Base-by-base conservation (phyloP, 2,329 filamentous ascomycete species). In the Sporothrix dimorphospora region DNA sequence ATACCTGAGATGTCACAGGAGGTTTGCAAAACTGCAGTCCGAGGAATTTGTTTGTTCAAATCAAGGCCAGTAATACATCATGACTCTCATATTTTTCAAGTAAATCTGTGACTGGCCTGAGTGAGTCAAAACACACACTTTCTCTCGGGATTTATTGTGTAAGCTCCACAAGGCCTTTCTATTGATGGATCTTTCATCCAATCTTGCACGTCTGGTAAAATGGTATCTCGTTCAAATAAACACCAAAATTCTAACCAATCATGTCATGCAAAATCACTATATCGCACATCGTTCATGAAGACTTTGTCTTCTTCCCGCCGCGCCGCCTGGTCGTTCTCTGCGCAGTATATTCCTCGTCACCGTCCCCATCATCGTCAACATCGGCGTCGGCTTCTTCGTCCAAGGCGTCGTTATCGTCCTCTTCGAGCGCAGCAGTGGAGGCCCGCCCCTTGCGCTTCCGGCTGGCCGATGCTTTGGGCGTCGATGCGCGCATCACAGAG, bases 381-480 rank as follows among this genome's bases (percentile, higher is more conserved):
- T 16, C 40, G 16, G 53, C 57, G 30, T 55, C 70, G 34, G 14
- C 55, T 4, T 74, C 76, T 16, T 79, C 76, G 21, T 74, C 75
- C 61, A 77, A 75, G 19, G 65, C 71, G 19, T 21, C 72, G 1
- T 57, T 59, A 2, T 61, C 42, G 42, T 67, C 59, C 11, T 69
- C 70, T 12, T 71, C 69, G 9, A 24, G 12, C 11, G 38, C 63
- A 3, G 72, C 19, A 6, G 65, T 45, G 0, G 69, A 16, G 1
- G 72, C 34, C 9, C 72, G 70, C 0, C 72, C 77, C 74, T 82
- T 82, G 69, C 80, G 77, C 75, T 81, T 82, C 72, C 77, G 78
- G 45, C 76, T 45, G 72, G 30, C 24, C 66, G 71, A 59, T 1
- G 51, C 53, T 11, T 27, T 53, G 51, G 67, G 53, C 30, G 59